Percentiles rank a stretch among this genome's conserved stretches.
Evolutionary conservation across 768 basidiomycete species (phyloP).

Genomic region (Boletus coccyginus): DNA sequence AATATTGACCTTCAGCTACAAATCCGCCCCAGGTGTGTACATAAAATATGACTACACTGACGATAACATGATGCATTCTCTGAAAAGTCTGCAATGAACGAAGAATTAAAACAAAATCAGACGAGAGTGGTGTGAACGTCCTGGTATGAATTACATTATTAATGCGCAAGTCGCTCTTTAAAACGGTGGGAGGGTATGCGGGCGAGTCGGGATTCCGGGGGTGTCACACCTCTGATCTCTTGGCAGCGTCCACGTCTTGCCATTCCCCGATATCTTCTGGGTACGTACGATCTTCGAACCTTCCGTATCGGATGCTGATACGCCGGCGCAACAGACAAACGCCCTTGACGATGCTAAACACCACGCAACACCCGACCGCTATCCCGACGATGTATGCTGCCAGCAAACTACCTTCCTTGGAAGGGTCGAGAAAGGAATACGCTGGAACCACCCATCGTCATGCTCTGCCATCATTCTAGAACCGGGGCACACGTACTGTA

Average conservation of each 20-base stretch:
- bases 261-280: conserved; percentile 31
- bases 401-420: conserved; percentile 38
- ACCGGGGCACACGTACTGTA: conserved; percentile 48
- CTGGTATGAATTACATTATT: too few species aligned
- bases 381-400: conserved; percentile 67
- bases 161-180: too few species aligned
- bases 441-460: conserved; percentile 36
- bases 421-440: conserved; percentile 64
- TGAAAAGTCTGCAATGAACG: too few species aligned
- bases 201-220: neutral
- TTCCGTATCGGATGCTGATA: conserved; percentile 20
- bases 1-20: too few species aligned
- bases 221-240: conserved; percentile 11
- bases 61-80: too few species aligned
- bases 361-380: conserved; percentile 44
- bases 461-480: neutral
- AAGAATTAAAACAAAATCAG: too few species aligned
- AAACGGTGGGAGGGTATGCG: neutral
- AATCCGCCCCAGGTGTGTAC: too few species aligned
- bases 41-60: too few species aligned
- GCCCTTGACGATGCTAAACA: conserved; percentile 50
- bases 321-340: conserved; percentile 39
- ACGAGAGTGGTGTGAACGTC: too few species aligned
- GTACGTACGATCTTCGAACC: conserved; percentile 1
- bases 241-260: conserved; percentile 29